Percentiles rank a stretch among this genome's conserved stretches.
Evolutionary conservation across 73 alveolate species (phyloP).

Genomic region (Paramecium octaurelia): DNA sequence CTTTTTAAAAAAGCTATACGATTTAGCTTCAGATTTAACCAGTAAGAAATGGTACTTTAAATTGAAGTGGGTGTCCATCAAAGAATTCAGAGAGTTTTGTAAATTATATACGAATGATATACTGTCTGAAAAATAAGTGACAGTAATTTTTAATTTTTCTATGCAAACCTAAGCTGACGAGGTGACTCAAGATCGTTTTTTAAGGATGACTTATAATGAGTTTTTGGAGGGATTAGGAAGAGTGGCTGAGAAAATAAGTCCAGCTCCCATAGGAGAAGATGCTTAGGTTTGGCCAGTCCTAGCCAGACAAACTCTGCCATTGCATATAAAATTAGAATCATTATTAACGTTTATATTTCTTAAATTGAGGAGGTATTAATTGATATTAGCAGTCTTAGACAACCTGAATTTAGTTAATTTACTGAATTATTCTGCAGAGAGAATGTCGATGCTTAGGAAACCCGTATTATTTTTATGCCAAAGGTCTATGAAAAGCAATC

Average conservation of each 20-base stretch:
- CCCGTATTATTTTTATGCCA: background rate
- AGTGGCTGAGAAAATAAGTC: slow-evolving; percentile 67
- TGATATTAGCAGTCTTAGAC: background rate
- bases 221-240: slow-evolving; percentile 82
- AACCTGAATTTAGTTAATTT: background rate
- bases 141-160: slow-evolving; percentile 69
- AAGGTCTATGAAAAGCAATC: background rate
- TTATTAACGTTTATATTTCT: background rate
- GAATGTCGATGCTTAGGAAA: background rate
- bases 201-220: slow-evolving; percentile 73
- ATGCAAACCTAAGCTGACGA: slow-evolving; percentile 84
- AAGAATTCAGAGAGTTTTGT: slow-evolving; percentile 73
- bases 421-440: background rate
- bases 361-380: background rate
- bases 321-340: slow-evolving; percentile 49
- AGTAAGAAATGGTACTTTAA: slow-evolving; percentile 18
- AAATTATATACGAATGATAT: slow-evolving; percentile 62
- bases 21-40: slow-evolving; percentile 11
- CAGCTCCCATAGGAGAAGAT: slow-evolving; percentile 47
- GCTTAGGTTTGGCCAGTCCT: background rate
- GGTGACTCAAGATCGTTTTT: slow-evolving; percentile 69
- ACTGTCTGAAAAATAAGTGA: slow-evolving; percentile 75
- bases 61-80: slow-evolving; percentile 63
- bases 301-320: background rate
- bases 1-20: slow-evolving; percentile 62